These are phyloP conservation scores for Inonotus hispidus DNA, from an alignment of 1,284 basidiomycete species.

Conservation along the genomic window DNA sequence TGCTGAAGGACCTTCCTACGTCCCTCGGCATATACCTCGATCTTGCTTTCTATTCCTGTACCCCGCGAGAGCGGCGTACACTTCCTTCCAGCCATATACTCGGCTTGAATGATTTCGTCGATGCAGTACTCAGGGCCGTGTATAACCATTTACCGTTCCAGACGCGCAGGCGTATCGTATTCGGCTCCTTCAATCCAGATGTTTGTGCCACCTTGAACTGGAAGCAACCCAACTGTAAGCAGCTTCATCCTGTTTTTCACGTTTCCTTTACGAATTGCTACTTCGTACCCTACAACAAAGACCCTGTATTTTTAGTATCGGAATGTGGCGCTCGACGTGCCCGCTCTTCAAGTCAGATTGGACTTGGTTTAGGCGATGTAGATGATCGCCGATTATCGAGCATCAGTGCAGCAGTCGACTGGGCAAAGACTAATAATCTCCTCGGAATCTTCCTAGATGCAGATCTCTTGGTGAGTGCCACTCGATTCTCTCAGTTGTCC, in stretches of 20 bases:
- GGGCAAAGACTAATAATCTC: slow-evolving; percentile 91
- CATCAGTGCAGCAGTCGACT: slow-evolving; percentile 89
- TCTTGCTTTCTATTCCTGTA: slow-evolving; percentile 60
- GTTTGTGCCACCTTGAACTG: slow-evolving; percentile 90
- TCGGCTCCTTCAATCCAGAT: slow-evolving; percentile 85
- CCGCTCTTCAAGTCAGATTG: slow-evolving; percentile 36
- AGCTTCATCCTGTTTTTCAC: slow-evolving; percentile 10
- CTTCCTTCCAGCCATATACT: slow-evolving; percentile 41
- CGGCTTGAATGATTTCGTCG: slow-evolving; percentile 78
- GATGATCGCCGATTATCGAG: slow-evolving; percentile 59
- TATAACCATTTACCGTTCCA: slow-evolving; percentile 61
- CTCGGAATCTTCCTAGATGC: slow-evolving; percentile 90
- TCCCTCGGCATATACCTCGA: slow-evolving; percentile 78
- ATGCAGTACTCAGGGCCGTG: slow-evolving; percentile 76
- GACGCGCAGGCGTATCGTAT: slow-evolving; percentile 69
- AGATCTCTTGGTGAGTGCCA: slow-evolving; percentile 66
- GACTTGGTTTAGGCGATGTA: slow-evolving; percentile 40
- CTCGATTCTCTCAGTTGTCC: slow-evolving; percentile 10
- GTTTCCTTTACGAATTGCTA: slow-evolving; percentile 5
- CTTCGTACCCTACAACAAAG: slow-evolving; percentile 28
- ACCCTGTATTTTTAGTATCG: slow-evolving; percentile 94
- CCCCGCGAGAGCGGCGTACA: slow-evolving; percentile 37
- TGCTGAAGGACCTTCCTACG: slow-evolving; percentile 59
- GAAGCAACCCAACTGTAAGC: slow-evolving; percentile 97
- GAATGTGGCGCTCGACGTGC: slow-evolving; percentile 67